Percentiles rank a stretch among this genome's conserved stretches.
phyloP scores from a whole-genome alignment of 2,329 filamentous ascomycete genomes.

The Pyricularia grisea region DNA sequence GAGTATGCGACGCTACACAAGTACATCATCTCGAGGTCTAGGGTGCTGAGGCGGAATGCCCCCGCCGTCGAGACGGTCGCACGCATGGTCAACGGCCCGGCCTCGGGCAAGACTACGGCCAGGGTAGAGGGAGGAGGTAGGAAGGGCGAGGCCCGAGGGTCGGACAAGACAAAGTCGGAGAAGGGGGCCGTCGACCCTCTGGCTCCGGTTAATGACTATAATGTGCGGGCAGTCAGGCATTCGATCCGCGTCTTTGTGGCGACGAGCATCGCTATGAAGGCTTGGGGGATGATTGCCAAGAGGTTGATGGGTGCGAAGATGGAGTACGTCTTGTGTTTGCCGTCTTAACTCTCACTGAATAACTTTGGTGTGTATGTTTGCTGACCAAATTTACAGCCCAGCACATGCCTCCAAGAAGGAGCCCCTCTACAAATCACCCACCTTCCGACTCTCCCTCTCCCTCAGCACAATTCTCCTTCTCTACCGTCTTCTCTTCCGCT shows the following conservation, averaged over 20 bases:
- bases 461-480: constrained; percentile 74
- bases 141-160: constrained; percentile 6
- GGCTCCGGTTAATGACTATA: constrained; percentile 51
- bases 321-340: constrained; percentile 27
- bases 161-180: not conserved
- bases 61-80: constrained; percentile 47
- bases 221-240: constrained; percentile 60
- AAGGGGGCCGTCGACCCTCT: constrained; percentile 9
- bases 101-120: constrained; percentile 16
- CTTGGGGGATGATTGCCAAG: constrained; percentile 44
- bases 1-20: constrained; percentile 82
- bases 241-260: constrained; percentile 61
- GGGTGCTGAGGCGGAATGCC: constrained; percentile 41
- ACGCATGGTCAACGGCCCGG: constrained; percentile 39
- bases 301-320: constrained; percentile 33
- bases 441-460: constrained; percentile 70
- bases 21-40: constrained; percentile 68
- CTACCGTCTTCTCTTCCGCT: constrained; percentile 82
- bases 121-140: constrained; percentile 10
- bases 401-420: constrained; percentile 30
- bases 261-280: constrained; percentile 54
- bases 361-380: not conserved
- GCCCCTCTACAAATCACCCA: constrained; percentile 54
- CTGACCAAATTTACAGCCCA: constrained; percentile 1
- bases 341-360: too few species aligned